Evolutionary conservation across 352 stramenopile species (phyloP).

Genomic region (Globisporangium viniferum): DNA sequence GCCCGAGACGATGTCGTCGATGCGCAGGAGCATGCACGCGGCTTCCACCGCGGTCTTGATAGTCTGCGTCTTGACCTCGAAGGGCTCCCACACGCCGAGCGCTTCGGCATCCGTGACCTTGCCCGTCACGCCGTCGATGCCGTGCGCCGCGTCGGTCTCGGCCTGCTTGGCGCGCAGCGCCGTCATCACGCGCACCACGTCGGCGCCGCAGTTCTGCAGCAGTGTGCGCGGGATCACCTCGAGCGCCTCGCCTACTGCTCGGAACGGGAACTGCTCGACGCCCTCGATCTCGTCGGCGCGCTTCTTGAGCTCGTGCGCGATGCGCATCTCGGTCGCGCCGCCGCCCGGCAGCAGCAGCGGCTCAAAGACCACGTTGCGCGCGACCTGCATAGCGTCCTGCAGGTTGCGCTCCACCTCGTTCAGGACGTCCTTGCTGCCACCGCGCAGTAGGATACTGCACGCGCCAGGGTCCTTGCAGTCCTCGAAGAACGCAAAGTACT

Average conservation of each 20-base stretch:
- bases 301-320: slow-evolving; percentile 94
- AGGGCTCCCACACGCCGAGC: slow-evolving; percentile 99
- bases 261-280: slow-evolving; percentile 97
- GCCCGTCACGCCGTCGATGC: slow-evolving; percentile 82
- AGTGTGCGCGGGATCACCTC: slow-evolving; percentile 99
- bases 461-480: slow-evolving; percentile 98
- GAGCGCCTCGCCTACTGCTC: slow-evolving; percentile 96
- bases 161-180: slow-evolving; percentile 93
- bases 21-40: slow-evolving; percentile 96
- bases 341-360: slow-evolving; percentile 93
- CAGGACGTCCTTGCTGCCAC: slow-evolving; percentile 98
- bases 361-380: slow-evolving; percentile 99
- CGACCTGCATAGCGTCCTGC: slow-evolving; percentile 99
- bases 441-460: slow-evolving; percentile 97
- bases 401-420: slow-evolving; percentile 99
- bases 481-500: slow-evolving; percentile 99
- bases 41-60: slow-evolving; percentile 99
- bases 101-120: slow-evolving; percentile 94
- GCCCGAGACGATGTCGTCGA: slow-evolving; percentile 99
- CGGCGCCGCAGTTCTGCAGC: slow-evolving; percentile 98
- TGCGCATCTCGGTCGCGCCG: slow-evolving; percentile 98
- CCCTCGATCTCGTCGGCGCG: slow-evolving; percentile 90
- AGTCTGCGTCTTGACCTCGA: slow-evolving; percentile 99
- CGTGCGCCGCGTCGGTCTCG: slow-evolving; percentile 72
- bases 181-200: slow-evolving; percentile 98